Percentiles rank a stretch among this genome's conserved stretches.
Conservation (phyloP, 2,329 filamentous ascomycete species). For the Truncatella angustata region DNA sequence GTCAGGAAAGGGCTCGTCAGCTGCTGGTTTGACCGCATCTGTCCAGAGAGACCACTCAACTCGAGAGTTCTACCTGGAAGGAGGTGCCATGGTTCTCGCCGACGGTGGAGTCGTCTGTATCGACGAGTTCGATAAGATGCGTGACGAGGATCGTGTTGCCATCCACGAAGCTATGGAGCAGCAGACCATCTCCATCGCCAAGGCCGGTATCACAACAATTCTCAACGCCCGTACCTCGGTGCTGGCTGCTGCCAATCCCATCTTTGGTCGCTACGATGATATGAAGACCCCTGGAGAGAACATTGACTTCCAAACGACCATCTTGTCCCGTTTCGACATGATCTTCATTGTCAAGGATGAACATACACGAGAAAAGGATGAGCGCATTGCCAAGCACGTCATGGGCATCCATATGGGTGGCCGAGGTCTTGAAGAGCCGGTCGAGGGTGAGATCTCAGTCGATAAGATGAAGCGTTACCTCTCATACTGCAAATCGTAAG, state of each 20-base stretch:
- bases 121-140: conserved; percentile 99
- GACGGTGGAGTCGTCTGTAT: conserved; percentile 98
- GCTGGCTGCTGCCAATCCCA: conserved; percentile 91
- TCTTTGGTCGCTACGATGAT: conserved; percentile 97
- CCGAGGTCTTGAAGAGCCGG: conserved; percentile 74
- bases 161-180: conserved; percentile 99
- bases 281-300: conserved; percentile 97
- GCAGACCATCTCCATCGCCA: conserved; percentile 98
- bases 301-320: conserved; percentile 98
- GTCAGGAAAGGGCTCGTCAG: conserved; percentile 95
- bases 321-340: conserved; percentile 98
- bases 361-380: conserved; percentile 84
- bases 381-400: conserved; percentile 93
- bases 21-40: conserved; percentile 94
- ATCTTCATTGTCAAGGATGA: conserved; percentile 98
- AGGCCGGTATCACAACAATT: conserved; percentile 97
- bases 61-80: conserved; percentile 95
- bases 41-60: conserved; percentile 91
- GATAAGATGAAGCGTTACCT: conserved; percentile 98
- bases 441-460: conserved; percentile 84
- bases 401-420: conserved; percentile 97
- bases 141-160: conserved; percentile 93
- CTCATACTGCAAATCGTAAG: conserved; percentile 92
- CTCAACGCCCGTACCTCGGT: conserved; percentile 95
- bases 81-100: conserved; percentile 96